Percentiles rank a stretch among this genome's conserved stretches.
Evolutionary conservation across 2,329 filamentous ascomycete species (phyloP).

Genomic region (Aspergillus caelatus): DNA sequence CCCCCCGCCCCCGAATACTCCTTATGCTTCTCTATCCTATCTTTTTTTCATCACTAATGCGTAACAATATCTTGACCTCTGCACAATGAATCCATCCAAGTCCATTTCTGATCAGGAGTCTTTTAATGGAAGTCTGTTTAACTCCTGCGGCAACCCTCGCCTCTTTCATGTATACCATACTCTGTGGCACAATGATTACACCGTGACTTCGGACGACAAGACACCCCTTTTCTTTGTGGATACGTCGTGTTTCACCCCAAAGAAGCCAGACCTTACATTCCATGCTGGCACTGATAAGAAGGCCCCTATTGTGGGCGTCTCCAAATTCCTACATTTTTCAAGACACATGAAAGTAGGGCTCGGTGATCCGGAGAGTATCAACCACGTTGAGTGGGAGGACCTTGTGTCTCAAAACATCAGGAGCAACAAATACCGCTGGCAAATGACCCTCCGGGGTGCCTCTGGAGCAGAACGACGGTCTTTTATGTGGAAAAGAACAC

Average conservation of each 20-base stretch:
- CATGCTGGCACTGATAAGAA: slow-evolving; percentile 30
- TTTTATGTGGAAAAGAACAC: slow-evolving; percentile 40
- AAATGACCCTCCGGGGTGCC: slow-evolving; percentile 22
- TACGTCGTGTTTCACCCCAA: slow-evolving; percentile 31
- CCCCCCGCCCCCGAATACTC: neutral
- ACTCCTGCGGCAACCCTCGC: neutral
- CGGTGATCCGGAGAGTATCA: slow-evolving; percentile 29
- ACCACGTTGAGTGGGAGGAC: slow-evolving; percentile 33
- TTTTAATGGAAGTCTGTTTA: neutral
- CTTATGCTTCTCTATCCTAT: neutral
- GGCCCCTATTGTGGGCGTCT: slow-evolving; percentile 31
- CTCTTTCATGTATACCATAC: slow-evolving; percentile 31
- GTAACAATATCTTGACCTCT: neutral
- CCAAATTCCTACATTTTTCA: slow-evolving; percentile 39
- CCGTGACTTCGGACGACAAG: slow-evolving; percentile 23
- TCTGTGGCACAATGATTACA: slow-evolving; percentile 26
- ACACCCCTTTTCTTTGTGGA: slow-evolving; percentile 28
- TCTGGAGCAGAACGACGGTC: slow-evolving; percentile 17
- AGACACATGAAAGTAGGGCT: slow-evolving; percentile 36
- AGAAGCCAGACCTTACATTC: slow-evolving; percentile 38
- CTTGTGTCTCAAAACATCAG: slow-evolving; percentile 29
- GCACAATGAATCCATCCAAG: slow-evolving; percentile 3
- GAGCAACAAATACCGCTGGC: slow-evolving; percentile 32
- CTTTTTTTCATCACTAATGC: neutral
- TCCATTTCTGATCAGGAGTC: slow-evolving; percentile 3